Percentiles rank a stretch among this genome's conserved stretches.
phyloP scores from a whole-genome alignment of 1,284 basidiomycete genomes.

The Leucoagaricus sp. region DNA sequence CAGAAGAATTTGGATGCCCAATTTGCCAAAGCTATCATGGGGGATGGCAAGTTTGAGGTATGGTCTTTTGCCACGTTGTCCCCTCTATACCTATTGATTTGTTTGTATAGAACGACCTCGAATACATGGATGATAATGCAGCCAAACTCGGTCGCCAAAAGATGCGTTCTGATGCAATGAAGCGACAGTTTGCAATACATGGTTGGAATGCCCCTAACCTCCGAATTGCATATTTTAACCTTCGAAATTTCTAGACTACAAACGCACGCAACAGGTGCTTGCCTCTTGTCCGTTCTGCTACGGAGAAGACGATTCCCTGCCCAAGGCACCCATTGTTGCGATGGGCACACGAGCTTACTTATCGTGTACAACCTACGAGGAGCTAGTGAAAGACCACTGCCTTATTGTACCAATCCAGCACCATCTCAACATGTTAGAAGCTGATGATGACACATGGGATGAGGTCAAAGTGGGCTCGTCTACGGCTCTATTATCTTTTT shows the following conservation, averaged over 20 bases:
- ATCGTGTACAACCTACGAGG: slow-evolving; percentile 84
- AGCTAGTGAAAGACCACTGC: slow-evolving; percentile 88
- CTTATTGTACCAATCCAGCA: slow-evolving; percentile 97
- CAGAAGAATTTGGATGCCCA: slow-evolving; percentile 92
- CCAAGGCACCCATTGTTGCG: slow-evolving; percentile 85
- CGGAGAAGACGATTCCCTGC: slow-evolving; percentile 83
- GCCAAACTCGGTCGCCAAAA: slow-evolving; percentile 90
- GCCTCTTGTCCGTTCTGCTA: slow-evolving; percentile 88
- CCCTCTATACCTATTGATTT: not conserved
- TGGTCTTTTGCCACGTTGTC: not conserved
- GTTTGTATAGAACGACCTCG: slow-evolving; percentile 74
- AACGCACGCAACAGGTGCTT: slow-evolving; percentile 88
- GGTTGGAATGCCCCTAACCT: slow-evolving; percentile 48
- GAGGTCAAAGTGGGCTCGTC: slow-evolving; percentile 74
- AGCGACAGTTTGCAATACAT: slow-evolving; percentile 95
- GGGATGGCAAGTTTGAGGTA: slow-evolving; percentile 86
- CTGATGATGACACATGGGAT: slow-evolving; percentile 98
- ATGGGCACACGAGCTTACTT: slow-evolving; percentile 91
- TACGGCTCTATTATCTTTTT: slow-evolving; percentile 16
- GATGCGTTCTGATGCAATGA: slow-evolving; percentile 95
- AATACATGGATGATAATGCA: slow-evolving; percentile 97
- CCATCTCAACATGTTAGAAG: slow-evolving; percentile 88
- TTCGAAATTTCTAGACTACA: slow-evolving; percentile 73
- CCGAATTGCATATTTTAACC: not conserved
- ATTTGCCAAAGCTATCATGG: slow-evolving; percentile 85